A percentile compares a stretch with the other conserved stretches of the same genome.
Conservation (phyloP, 1,284 basidiomycete genomes). For the Anthracocystis setariae region DNA sequence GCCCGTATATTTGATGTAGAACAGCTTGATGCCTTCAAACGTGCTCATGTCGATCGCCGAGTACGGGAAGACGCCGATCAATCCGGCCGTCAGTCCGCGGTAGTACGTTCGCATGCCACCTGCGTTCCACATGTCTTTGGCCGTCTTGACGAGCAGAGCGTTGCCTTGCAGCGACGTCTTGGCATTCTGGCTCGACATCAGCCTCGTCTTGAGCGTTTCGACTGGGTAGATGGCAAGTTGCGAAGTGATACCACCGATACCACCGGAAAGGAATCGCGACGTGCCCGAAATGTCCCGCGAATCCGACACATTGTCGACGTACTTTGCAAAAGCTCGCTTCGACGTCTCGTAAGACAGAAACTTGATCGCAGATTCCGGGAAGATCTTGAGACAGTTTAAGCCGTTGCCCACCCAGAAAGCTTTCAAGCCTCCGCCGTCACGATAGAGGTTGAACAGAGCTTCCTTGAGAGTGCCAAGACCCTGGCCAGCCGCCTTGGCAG, state of each 20-base stretch:
- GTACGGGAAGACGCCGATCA: constrained; percentile 70
- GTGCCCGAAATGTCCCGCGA: constrained; percentile 86
- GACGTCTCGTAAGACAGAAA: constrained; percentile 95
- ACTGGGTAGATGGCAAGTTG: constrained; percentile 75
- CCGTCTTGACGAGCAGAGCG: constrained; percentile 74
- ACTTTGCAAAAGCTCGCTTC: constrained; percentile 92
- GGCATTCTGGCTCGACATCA: constrained; percentile 78
- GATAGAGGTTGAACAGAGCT: constrained; percentile 82
- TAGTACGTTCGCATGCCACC: constrained; percentile 88
- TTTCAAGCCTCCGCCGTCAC: constrained; percentile 78
- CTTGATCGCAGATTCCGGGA: constrained; percentile 89
- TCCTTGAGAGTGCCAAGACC: constrained; percentile 74
- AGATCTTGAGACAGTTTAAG: constrained; percentile 84
- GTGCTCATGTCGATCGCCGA: constrained; percentile 69
- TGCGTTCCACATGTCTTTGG: constrained; percentile 77
- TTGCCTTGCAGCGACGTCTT: constrained; percentile 73
- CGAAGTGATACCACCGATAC: constrained; percentile 91
- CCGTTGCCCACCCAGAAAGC: constrained; percentile 88
- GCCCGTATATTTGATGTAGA: constrained; percentile 68
- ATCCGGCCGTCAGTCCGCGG: constrained; percentile 79
- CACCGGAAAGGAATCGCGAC: constrained; percentile 93
- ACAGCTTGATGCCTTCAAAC: constrained; percentile 69
- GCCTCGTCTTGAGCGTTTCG: constrained; percentile 66
- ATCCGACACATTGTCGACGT: constrained; percentile 91
- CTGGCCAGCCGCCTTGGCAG: constrained; percentile 44